A percentile compares a stretch with the other conserved stretches of the same genome.
These are phyloP conservation scores for Eucalyptus sideroxylon DNA, from an alignment of 345 rosid species.

Conservation along the genomic window DNA sequence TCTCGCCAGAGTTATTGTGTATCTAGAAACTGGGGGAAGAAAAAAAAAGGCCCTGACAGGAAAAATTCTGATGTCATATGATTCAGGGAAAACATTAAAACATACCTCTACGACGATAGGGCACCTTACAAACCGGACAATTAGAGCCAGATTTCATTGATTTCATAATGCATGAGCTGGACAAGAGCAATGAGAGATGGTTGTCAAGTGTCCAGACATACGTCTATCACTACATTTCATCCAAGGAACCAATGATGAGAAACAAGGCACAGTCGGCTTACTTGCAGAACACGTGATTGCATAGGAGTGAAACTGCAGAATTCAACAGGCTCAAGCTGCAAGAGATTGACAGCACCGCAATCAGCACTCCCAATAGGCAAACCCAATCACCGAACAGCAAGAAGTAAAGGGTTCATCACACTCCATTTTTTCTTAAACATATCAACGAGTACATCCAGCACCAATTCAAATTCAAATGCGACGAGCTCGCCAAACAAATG, in stretches of 20 bases:
- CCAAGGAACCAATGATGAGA: background rate
- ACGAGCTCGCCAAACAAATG: background rate
- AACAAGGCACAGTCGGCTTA: conserved; percentile 4
- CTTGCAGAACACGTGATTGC: conserved; percentile 96
- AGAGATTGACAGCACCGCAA: background rate
- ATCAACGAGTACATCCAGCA: background rate
- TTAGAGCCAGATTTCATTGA: conserved; percentile 64
- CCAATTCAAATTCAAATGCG: too few species aligned
- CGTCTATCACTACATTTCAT: background rate
- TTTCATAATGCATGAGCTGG: conserved; percentile 60
- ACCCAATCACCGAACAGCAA: background rate
- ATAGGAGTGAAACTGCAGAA: conserved; percentile 62
- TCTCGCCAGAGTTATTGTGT: background rate
- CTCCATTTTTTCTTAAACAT: conserved; percentile 2
- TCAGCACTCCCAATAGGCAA: background rate
- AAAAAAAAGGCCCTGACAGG: background rate
- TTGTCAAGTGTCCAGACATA: background rate
- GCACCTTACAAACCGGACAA: conserved; percentile 86
- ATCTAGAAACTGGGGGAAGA: background rate
- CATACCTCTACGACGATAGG: conserved; percentile 66
- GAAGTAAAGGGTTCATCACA: conserved; percentile 26
- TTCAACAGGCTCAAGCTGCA: conserved; percentile 68
- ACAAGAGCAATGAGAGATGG: background rate
- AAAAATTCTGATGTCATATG: background rate
- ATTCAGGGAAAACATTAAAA: background rate